A percentile compares a stretch with the other conserved stretches of the same genome.
Conservation (phyloP, 257 asterid species). For the Cruciata laevipes region DNA sequence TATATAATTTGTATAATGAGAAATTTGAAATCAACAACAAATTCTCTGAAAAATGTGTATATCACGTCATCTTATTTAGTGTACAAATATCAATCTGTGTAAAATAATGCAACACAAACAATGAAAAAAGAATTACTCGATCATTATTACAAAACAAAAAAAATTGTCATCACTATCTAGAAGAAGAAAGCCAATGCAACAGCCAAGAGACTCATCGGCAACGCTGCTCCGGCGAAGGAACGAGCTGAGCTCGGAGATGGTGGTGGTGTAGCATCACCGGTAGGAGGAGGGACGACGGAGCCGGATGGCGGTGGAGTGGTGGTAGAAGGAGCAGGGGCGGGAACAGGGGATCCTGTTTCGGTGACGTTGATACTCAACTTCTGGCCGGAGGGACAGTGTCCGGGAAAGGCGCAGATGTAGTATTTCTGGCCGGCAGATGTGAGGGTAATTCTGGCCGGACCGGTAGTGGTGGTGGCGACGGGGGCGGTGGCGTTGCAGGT, state of each 20-base stretch:
- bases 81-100: conserved; percentile 15
- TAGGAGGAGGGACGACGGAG: conserved; percentile 27
- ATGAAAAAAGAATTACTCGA: conserved; percentile 10
- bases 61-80: neutral
- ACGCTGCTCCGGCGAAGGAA: conserved; percentile 30
- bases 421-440: conserved; percentile 49
- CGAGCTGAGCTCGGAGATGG: conserved; percentile 52
- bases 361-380: conserved; percentile 64
- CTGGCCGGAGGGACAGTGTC: conserved; percentile 55
- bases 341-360: conserved; percentile 21
- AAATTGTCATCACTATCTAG: neutral
- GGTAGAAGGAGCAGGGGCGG: conserved; percentile 10
- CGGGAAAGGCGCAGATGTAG: conserved; percentile 52
- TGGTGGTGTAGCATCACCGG: conserved; percentile 18
- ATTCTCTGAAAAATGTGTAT: conserved; percentile 1
- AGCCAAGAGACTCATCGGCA: conserved; percentile 55
- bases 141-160: conserved; percentile 4
- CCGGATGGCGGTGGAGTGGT: conserved; percentile 20
- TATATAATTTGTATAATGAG: too few relatives aligned
- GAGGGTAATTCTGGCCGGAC: conserved; percentile 60
- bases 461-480: conserved; percentile 19
- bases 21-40: too few relatives aligned
- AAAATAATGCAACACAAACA: conserved; percentile 1
- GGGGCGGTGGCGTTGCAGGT: conserved; percentile 46
- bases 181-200: conserved; percentile 46